A percentile compares a stretch with the other conserved stretches of the same genome.
Evolutionary conservation across 2,329 filamentous ascomycete genomes (phyloP).

Genomic region (Diaporthe aspalathi): DNA sequence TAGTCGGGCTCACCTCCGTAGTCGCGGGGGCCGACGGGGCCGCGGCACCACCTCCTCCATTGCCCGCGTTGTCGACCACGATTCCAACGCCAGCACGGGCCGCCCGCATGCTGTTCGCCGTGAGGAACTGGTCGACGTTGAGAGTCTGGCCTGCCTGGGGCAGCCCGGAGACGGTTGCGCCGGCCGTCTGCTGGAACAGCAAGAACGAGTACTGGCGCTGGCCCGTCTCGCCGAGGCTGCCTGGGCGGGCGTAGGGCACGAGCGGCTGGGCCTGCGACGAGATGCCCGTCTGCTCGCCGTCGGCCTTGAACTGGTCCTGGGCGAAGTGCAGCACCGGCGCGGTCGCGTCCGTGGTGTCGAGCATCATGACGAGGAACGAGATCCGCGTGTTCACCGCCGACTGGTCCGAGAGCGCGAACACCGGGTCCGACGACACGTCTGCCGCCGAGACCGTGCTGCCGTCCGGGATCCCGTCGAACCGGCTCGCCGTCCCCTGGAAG

Average conservation of each 20-base stretch:
- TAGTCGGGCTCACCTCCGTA: neutral
- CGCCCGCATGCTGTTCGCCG: neutral
- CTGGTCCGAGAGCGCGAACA: slow-evolving; percentile 15
- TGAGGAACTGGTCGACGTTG: neutral
- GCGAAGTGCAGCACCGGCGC: slow-evolving; percentile 8
- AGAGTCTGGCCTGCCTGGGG: neutral
- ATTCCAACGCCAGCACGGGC: slow-evolving; percentile 12
- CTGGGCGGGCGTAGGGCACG: slow-evolving; percentile 3
- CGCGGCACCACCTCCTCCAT: neutral
- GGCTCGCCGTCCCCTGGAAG: neutral
- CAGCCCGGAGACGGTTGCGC: neutral
- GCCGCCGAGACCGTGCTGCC: slow-evolving; percentile 1
- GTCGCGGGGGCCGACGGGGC: neutral
- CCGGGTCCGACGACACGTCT: neutral
- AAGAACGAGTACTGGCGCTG: slow-evolving; percentile 21
- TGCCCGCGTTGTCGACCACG: neutral
- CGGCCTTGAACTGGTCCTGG: slow-evolving; percentile 27
- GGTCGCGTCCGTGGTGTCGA: slow-evolving; percentile 9
- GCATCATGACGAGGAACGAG: slow-evolving; percentile 19
- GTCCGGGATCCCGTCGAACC: slow-evolving; percentile 13
- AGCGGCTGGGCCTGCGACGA: slow-evolving; percentile 13
- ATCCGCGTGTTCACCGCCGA: slow-evolving; percentile 16
- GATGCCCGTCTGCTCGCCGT: slow-evolving; percentile 12
- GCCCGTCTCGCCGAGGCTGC: slow-evolving; percentile 25
- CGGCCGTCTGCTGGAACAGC: slow-evolving; percentile 12